These are phyloP conservation scores for Cryphonectria radicalis DNA, from an alignment of 2,329 filamentous ascomycete species.

Conservation along the genomic window DNA sequence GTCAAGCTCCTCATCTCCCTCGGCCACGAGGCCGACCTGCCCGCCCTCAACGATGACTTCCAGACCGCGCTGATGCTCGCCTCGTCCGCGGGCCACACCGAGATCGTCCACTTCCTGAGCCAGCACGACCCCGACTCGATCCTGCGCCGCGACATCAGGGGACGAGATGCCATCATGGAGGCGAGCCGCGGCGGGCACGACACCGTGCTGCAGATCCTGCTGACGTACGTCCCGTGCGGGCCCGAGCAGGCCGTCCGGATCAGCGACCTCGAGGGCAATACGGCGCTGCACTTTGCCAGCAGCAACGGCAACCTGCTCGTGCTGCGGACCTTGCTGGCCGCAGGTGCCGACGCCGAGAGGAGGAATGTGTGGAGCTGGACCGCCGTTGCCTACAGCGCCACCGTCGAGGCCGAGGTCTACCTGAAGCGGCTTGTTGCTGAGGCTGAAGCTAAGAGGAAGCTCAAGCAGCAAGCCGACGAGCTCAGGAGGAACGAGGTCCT, in stretches of 20 bases:
- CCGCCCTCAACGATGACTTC: constrained; percentile 77
- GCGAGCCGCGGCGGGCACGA: constrained; percentile 65
- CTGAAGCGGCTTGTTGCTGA: constrained; percentile 77
- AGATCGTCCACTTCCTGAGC: constrained; percentile 74
- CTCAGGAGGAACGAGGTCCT: constrained; percentile 49
- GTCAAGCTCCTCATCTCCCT: constrained; percentile 71
- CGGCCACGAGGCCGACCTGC: constrained; percentile 70
- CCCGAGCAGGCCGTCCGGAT: constrained; percentile 57
- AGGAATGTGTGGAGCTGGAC: constrained; percentile 81
- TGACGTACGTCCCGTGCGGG: constrained; percentile 64
- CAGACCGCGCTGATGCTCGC: constrained; percentile 85
- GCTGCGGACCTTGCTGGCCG: constrained; percentile 74
- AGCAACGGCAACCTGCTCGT: constrained; percentile 80
- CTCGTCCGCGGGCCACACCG: constrained; percentile 68
- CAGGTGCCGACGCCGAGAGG: constrained; percentile 74
- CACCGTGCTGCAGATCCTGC: constrained; percentile 65
- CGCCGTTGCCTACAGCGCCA: constrained; percentile 80
- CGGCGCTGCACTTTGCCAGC: constrained; percentile 83
- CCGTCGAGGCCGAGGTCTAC: constrained; percentile 82
- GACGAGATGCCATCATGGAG: constrained; percentile 74
- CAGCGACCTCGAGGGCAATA: constrained; percentile 77
- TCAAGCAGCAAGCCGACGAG: constrained; percentile 43
- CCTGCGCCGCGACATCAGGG: constrained; percentile 66
- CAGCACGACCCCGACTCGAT: constrained; percentile 66
- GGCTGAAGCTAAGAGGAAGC: constrained; percentile 63